Evolutionary conservation across 192 early-diverging fungal genomes (phyloP), one percentile per base, ranked within the genome.

Genomic region (Backusella tuberculispora): DNA sequence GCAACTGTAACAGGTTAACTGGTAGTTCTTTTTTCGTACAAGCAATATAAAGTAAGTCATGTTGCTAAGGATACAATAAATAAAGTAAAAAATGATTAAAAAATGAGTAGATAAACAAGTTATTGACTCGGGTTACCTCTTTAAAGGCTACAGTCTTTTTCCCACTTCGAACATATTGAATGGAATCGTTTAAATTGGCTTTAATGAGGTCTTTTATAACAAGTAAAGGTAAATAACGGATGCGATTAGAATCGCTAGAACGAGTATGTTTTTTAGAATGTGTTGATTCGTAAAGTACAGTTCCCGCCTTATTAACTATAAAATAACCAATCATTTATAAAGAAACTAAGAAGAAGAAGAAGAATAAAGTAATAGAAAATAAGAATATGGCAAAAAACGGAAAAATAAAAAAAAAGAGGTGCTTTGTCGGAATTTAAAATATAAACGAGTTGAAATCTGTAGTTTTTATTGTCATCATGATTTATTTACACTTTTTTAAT

Each of bases 131-230:
- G 17, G 34, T 44, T 80, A 80, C 79, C 72, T 80, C 79, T 63
- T 66, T 74, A 48, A 80, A 80, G 3, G 63, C 79, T 13, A 80
- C 65, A 1, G 72, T 73, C 29, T 76, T 75, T 17, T 74, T 64
- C 5, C 56, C 60, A 38, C 65, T 60, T 41, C 43, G 46, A 29
- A 80, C 53, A 73, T 80, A 76, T n/a, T 73, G 79, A 67, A 80
- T 71, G 29, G 21, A 43, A 24, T 73, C 65, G 21, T 74, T 44
- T 8, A 74, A 34, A 9, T 80, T 73, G 43, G 75, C 67, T 42
- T 73, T 73, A 43, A 80, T 76, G 19, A 80, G 37, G 74, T 80
- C 79, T 21, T 80, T 80, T 12, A 76, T 69, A 29, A 80, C 50
- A 19, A 80, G 42, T 5, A 80, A 47, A 19, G 79, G 75, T 15